Evolutionary conservation across 768 basidiomycete genomes (phyloP), one percentile per base, ranked within the genome.

Genomic region (Trametes cubensis): DNA sequence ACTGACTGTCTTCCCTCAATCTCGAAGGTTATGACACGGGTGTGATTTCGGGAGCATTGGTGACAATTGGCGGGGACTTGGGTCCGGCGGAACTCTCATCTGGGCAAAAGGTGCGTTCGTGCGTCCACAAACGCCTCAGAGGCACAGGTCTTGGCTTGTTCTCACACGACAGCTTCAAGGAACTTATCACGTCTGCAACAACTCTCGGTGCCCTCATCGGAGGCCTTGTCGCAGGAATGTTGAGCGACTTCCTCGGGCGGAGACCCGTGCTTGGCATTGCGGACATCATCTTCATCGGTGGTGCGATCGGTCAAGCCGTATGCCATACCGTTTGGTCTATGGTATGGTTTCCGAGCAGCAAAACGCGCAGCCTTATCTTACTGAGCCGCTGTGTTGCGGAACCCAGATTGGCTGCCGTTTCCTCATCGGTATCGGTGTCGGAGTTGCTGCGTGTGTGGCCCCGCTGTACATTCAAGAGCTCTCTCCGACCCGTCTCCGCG

Each of bases 381-480:
- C 26, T 11, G 34, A 10, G 23, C 2, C 20, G 10, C 34, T 34
- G 10, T 11, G 34, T 11, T 34, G 34, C 34, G 6, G 34, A 10
- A 34, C 25, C 0, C 59, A 88, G 85, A 84, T 91, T 46, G 85
- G 83, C 7, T 84, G 89, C 18, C 81, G 90, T 20, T 89, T 94
- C 73, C 72, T 92, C 55, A 85, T 92, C 58, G 91, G 90, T 14
- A 70, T 85, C 28, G 89, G 87, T 18, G 89, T 92, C 1, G 89
- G 90, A 2, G 74, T 90, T 0, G 90, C 91, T 18, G 84, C 88
- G 4, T 90, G 90, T 65, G 83, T 91, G 54, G 88, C 90, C 0
- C 90, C 91, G 11, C 78, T 93, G 5, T 92, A 93, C 71, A 91
- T 94, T 52, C 90, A 92, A 70, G 92, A 94, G 72, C 80, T 93